phyloP scores from a whole-genome alignment of 306 rosid species.

The Cyamopsis tetragonoloba region DNA sequence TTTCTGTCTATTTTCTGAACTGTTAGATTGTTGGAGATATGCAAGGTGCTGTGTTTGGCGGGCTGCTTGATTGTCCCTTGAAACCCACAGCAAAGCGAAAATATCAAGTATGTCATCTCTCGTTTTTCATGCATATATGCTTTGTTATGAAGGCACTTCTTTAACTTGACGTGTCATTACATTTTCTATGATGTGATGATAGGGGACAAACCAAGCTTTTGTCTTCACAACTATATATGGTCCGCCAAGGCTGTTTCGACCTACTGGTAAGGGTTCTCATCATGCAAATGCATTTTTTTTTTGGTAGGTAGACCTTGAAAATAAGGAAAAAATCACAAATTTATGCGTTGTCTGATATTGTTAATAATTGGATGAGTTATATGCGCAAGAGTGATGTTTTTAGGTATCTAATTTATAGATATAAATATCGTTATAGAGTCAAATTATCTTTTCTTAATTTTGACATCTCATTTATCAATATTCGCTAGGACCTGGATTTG shows the following conservation, averaged over 20 bases:
- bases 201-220: slow-evolving; percentile 90
- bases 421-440: neutral
- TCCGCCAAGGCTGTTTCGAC: slow-evolving; percentile 87
- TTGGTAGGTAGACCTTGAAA: slow-evolving; percentile 12
- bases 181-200: slow-evolving; percentile 21
- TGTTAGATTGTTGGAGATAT: slow-evolving; percentile 83
- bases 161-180: slow-evolving; percentile 24
- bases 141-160: slow-evolving; percentile 4
- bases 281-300: neutral
- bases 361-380: neutral
- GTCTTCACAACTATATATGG: slow-evolving; percentile 93
- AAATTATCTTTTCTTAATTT: neutral
- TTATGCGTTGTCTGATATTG: neutral
- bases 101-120: slow-evolving; percentile 65
- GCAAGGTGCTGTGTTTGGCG: slow-evolving; percentile 93
- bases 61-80: slow-evolving; percentile 81
- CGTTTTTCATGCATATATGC: neutral
- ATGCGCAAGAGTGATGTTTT: neutral
- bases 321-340: neutral
- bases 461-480: neutral
- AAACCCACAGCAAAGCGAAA: slow-evolving; percentile 82
- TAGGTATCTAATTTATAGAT: too few relatives aligned
- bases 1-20: slow-evolving; percentile 19
- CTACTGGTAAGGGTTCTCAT: slow-evolving; percentile 72
- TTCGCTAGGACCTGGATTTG: slow-evolving; percentile 4